These are phyloP conservation scores for Phytophthora hibernalis DNA, from an alignment of 352 stramenopile genomes.

Conservation along the genomic window DNA sequence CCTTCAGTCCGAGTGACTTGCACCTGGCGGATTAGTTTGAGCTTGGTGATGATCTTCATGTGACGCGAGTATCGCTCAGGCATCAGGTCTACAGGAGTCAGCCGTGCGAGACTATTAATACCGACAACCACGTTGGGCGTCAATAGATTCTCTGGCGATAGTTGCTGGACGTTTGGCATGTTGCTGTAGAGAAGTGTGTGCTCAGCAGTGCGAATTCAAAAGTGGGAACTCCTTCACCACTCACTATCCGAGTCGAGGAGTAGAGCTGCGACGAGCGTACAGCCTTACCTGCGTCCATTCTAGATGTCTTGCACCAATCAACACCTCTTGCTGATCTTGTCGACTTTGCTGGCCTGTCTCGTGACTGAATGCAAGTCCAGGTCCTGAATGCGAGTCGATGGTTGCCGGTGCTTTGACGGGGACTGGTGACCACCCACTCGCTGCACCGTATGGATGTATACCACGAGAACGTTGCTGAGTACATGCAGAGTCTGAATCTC, in stretches of 20 bases:
- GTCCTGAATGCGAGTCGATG: constrained; percentile 14
- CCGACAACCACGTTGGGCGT: constrained; percentile 12
- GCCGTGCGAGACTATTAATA: constrained; percentile 11
- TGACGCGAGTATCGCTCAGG: constrained; percentile 40
- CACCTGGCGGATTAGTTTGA: constrained; percentile 37
- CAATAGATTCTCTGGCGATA: background rate
- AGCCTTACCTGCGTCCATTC: background rate
- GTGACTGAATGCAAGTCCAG: constrained; percentile 27
- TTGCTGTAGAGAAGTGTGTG: background rate
- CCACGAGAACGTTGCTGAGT: constrained; percentile 21
- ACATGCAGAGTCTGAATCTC: background rate
- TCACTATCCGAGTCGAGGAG: background rate
- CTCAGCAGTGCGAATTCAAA: constrained; percentile 14
- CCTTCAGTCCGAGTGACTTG: constrained; percentile 15
- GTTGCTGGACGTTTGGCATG: constrained; percentile 18
- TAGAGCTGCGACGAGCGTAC: constrained; percentile 1
- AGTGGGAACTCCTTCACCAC: constrained; percentile 7
- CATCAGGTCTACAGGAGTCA: constrained; percentile 31
- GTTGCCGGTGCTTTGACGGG: constrained; percentile 20
- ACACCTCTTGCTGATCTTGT: constrained; percentile 22
- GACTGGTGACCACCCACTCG: constrained; percentile 7
- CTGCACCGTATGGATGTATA: too few species aligned
- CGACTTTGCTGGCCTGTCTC: constrained; percentile 20
- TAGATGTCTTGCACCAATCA: constrained; percentile 16
- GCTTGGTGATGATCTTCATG: constrained; percentile 39